These are phyloP conservation scores for Talaromyces amestolkiae DNA, from an alignment of 2,329 filamentous ascomycete genomes.

Conservation along the genomic window DNA sequence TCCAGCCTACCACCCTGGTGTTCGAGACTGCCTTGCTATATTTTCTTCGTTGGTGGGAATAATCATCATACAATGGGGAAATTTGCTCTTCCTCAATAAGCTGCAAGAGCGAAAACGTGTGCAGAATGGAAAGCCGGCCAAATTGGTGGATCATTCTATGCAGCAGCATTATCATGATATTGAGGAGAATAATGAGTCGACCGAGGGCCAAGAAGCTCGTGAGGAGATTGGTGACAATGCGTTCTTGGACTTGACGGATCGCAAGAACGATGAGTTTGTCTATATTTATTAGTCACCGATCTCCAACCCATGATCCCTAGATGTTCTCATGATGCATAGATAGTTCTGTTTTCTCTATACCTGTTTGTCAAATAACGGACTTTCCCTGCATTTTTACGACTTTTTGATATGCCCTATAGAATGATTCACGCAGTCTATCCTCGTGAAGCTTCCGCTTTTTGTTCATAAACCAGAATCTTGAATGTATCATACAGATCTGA, in stretches of 20 bases:
- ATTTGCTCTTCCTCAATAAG: conserved; percentile 55
- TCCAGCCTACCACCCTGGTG: conserved; percentile 57
- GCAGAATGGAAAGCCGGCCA: conserved; percentile 58
- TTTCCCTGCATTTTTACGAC: too few species aligned
- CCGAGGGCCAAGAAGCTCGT: neutral
- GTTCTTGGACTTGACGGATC: conserved; percentile 62
- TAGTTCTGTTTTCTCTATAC: too few species aligned
- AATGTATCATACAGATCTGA: too few species aligned
- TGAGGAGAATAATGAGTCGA: conserved; percentile 9
- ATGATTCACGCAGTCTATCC: too few species aligned
- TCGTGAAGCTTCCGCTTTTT: too few species aligned
- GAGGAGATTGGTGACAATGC: conserved; percentile 49
- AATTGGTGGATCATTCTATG: conserved; percentile 62
- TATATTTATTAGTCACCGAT: conserved; percentile 52
- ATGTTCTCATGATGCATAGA: too few species aligned
- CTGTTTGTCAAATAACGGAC: too few species aligned
- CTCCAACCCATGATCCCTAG: too few species aligned
- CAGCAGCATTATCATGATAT: conserved; percentile 48
- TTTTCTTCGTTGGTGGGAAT: conserved; percentile 52
- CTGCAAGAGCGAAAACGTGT: conserved; percentile 56
- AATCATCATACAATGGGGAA: conserved; percentile 54
- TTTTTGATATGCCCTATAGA: too few species aligned
- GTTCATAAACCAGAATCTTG: too few species aligned
- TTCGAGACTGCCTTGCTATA: conserved; percentile 50
- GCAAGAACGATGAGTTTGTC: conserved; percentile 66